A percentile compares a stretch with the other conserved stretches of the same genome.
Evolutionary conservation across 1,284 basidiomycete genomes (phyloP).

Genomic region (Leucoagaricus sp.): DNA sequence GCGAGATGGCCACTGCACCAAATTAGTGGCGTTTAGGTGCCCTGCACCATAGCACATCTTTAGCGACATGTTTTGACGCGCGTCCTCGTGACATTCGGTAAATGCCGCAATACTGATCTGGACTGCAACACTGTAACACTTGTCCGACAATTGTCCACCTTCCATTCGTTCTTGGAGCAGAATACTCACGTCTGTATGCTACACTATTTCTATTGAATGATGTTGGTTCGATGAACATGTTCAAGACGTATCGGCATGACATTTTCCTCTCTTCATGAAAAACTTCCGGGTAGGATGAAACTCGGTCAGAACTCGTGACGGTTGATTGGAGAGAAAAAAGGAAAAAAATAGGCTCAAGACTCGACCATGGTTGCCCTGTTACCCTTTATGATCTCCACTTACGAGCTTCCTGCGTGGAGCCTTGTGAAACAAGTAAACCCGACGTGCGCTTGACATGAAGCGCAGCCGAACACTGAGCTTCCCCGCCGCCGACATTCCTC

Average conservation of each 20-base stretch:
- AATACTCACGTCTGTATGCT: no score
- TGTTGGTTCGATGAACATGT: no score
- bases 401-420: not conserved
- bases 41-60: no score
- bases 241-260: not conserved
- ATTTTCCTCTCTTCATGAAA: not conserved
- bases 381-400: not conserved
- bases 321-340: not conserved
- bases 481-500: slow-evolving; percentile 3
- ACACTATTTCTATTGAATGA: no score
- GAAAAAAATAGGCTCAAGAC: not conserved
- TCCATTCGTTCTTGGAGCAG: no score
- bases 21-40: no score
- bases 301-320: not conserved
- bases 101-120: no score
- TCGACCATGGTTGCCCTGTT: not conserved
- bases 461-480: not conserved
- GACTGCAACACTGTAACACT: no score
- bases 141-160: no score
- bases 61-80: no score
- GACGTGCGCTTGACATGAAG: not conserved
- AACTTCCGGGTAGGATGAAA: not conserved
- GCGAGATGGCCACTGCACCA: no score
- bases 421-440: not conserved
- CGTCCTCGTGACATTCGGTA: no score